phyloP scores from a whole-genome alignment of 2,329 filamentous ascomycete species.

The Paraphaeosphaeria sporulosa region DNA sequence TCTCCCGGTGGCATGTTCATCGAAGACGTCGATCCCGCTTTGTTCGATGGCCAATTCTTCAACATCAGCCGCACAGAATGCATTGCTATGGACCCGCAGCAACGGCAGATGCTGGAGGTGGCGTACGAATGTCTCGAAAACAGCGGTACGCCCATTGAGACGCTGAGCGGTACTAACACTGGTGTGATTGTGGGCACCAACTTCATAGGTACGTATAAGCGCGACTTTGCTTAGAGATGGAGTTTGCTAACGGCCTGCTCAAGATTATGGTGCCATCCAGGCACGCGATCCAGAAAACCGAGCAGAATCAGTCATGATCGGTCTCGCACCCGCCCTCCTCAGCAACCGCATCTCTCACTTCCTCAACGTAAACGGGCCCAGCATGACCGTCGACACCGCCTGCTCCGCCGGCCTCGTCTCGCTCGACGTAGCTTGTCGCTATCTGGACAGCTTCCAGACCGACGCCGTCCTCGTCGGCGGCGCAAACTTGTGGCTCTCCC shows the following conservation, averaged over 20 bases:
- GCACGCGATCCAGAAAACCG: conserved; percentile 17
- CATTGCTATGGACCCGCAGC: conserved; percentile 31
- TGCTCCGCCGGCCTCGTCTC: conserved; percentile 46
- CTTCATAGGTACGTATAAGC: conserved; percentile 6
- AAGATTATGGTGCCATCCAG: conserved; percentile 16
- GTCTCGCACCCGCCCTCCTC: conserved; percentile 32
- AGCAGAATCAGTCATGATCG: conserved; percentile 31
- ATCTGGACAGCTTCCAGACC: conserved; percentile 22
- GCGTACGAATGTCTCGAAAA: conserved; percentile 27
- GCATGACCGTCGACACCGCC: conserved; percentile 50
- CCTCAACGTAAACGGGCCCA: conserved; percentile 46
- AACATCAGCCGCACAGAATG: conserved; percentile 24
- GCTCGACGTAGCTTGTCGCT: conserved; percentile 30
- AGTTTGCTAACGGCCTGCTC: neutral
- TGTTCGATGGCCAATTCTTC: conserved; percentile 33
- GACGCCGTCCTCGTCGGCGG: conserved; percentile 21
- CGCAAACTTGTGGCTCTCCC: conserved; percentile 11
- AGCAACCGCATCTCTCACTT: conserved; percentile 50
- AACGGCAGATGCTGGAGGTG: conserved; percentile 27
- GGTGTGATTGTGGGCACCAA: neutral
- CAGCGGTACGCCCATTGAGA: conserved; percentile 14
- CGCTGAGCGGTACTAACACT: conserved; percentile 17
- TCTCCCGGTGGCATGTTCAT: conserved; percentile 51
- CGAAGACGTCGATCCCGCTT: conserved; percentile 16
- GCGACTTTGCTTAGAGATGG: conserved; percentile 10